phyloP scores from a whole-genome alignment of 139 green algal species.

The Spirogloea muscicola region DNA sequence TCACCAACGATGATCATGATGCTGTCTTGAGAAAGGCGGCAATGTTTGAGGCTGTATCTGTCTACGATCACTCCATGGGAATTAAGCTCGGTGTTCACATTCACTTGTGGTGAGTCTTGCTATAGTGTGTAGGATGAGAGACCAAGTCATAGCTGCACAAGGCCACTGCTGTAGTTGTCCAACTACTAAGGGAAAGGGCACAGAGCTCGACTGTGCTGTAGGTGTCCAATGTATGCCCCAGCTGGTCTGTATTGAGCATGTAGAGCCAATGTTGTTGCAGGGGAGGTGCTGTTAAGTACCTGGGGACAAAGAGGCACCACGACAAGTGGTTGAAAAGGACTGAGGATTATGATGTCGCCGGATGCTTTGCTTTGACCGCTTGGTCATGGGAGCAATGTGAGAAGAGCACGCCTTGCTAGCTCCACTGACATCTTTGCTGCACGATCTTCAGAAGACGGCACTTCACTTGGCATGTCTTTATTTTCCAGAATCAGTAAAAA shows the following conservation, averaged over 20 bases:
- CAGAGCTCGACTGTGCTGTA: neutral
- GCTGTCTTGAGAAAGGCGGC: constrained; percentile 34
- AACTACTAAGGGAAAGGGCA: neutral
- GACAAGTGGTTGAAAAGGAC: constrained; percentile 39
- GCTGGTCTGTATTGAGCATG: neutral
- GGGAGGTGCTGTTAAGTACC: constrained; percentile 66
- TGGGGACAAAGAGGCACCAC: constrained; percentile 82
- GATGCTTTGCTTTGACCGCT: constrained; percentile 82
- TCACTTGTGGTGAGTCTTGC: constrained; percentile 59
- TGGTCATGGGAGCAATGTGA: constrained; percentile 82
- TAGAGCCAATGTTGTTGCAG: constrained; percentile 9
- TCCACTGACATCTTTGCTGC: no score
- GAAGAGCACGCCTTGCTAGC: no score
- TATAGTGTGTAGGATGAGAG: constrained; percentile 30
- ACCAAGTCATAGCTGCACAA: neutral
- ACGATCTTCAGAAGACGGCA: no score
- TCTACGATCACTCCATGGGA: constrained; percentile 75
- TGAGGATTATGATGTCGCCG: constrained; percentile 33
- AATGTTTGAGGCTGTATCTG: constrained; percentile 65
- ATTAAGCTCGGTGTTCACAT: constrained; percentile 91
- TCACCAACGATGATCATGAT: constrained; percentile 23
- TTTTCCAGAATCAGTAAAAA: no score
- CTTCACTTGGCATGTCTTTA: no score
- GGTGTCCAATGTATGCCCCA: neutral
- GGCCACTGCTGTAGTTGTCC: neutral